Evolutionary conservation across 2,329 filamentous ascomycete species (phyloP).

Genomic region (Fusarium scirpi): DNA sequence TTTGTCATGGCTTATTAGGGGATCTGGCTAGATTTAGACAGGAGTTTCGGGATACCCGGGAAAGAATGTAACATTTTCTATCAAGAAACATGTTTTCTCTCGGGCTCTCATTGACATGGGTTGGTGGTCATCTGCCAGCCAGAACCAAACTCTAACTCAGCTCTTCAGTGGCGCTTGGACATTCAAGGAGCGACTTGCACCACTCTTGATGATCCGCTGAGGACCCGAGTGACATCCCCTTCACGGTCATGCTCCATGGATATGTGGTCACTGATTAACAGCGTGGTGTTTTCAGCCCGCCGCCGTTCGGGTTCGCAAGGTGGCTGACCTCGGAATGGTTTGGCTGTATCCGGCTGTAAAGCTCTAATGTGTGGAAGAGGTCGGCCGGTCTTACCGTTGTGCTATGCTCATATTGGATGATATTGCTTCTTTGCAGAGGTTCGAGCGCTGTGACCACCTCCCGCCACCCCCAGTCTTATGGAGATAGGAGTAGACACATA

Average conservation of each 20-base stretch:
- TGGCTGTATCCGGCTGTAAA: background rate
- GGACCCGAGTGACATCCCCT: conserved; percentile 13
- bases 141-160: background rate
- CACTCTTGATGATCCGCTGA: conserved; percentile 14
- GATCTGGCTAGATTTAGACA: conserved; percentile 34
- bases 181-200: conserved; percentile 16
- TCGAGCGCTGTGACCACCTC: background rate
- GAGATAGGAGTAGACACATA: background rate
- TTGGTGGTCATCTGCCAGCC: background rate
- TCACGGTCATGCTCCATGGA: background rate
- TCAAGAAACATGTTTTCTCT: background rate
- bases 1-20: background rate
- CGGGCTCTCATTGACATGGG: conserved; percentile 1
- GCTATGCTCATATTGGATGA: background rate
- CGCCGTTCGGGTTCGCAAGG: background rate
- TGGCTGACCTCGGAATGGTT: background rate
- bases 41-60: conserved; percentile 40
- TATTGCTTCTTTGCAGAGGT: conserved; percentile 11
- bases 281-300: conserved; percentile 4
- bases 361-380: background rate
- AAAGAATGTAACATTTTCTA: conserved; percentile 23
- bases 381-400: background rate
- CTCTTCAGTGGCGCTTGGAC: background rate
- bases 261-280: background rate
- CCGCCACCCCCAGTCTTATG: background rate